A percentile compares a stretch with the other conserved stretches of the same genome.
Evolutionary conservation across 208 protist genomes (phyloP).

Genomic region (Trichomonas gallinae): DNA sequence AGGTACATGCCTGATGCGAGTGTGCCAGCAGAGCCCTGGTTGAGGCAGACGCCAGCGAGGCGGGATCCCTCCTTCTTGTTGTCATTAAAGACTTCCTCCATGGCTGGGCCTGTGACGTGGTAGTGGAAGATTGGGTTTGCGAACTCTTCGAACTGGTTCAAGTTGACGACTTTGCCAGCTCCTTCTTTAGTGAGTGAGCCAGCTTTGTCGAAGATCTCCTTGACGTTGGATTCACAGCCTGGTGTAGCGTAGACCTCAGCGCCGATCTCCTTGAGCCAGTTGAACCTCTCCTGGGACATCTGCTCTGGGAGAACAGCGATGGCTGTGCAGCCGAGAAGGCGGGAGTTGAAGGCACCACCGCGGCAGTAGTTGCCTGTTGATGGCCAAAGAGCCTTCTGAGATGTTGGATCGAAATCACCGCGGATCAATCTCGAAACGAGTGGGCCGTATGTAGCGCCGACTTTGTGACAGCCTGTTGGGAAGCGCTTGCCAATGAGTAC

Average conservation of each 20-base stretch:
- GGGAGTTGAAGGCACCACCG: neutral
- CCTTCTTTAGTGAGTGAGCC: neutral
- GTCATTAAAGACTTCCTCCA: neutral
- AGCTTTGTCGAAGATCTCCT: neutral
- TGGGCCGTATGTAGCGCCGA: neutral
- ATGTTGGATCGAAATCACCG: neutral
- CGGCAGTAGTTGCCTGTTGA: neutral
- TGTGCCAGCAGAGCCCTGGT: neutral
- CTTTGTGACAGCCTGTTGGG: neutral
- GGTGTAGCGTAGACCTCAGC: neutral
- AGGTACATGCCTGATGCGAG: neutral
- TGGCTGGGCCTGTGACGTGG: neutral
- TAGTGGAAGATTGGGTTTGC: constrained; percentile 1
- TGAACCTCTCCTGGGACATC: neutral
- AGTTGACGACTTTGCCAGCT: neutral
- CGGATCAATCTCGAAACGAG: neutral
- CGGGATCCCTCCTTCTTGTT: neutral
- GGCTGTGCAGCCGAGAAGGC: neutral
- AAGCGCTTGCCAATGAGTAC: neutral
- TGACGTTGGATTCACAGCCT: neutral
- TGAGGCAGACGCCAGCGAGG: neutral
- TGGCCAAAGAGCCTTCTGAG: neutral
- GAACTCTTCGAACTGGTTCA: neutral
- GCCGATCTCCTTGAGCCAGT: neutral
- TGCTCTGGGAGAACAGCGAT: neutral